Evolutionary conservation across 208 protist genomes (phyloP).

Genomic region (Leishmania braziliensis): DNA sequence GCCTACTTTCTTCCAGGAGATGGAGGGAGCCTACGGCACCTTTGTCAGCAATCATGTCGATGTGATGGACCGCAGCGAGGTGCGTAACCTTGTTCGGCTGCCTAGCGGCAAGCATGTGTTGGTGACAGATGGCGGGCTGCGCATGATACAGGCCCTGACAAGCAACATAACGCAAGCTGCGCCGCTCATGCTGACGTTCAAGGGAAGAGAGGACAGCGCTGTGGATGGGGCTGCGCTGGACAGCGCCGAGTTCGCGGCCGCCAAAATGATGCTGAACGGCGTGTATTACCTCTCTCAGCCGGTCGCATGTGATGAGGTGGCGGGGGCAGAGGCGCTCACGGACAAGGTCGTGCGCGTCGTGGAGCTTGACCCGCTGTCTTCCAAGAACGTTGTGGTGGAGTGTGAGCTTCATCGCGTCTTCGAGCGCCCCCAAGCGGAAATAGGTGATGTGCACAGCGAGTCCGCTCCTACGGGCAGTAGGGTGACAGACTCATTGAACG

Average conservation of each 20-base stretch:
- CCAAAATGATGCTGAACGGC: constrained; percentile 52
- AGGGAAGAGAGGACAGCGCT: not conserved
- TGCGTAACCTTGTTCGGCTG: constrained; percentile 84
- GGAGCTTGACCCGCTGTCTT: constrained; percentile 52
- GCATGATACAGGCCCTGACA: constrained; percentile 74
- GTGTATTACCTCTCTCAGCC: constrained; percentile 67
- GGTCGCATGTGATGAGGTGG: constrained; percentile 46
- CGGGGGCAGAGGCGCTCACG: constrained; percentile 30
- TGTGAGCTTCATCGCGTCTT: constrained; percentile 39
- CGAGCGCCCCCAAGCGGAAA: not conserved
- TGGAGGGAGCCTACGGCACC: constrained; percentile 81
- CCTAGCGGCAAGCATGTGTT: constrained; percentile 79
- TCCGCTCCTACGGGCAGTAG: not conserved
- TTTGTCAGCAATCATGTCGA: constrained; percentile 89
- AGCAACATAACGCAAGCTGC: constrained; percentile 35
- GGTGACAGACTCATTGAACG: not conserved
- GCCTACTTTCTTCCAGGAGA: constrained; percentile 46
- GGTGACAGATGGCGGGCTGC: constrained; percentile 82
- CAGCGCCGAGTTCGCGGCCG: constrained; percentile 46
- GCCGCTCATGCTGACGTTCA: constrained; percentile 32
- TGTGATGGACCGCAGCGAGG: constrained; percentile 80
- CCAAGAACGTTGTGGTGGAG: constrained; percentile 58
- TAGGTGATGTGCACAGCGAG: not conserved
- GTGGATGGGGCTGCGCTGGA: constrained; percentile 11
- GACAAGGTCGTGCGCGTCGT: constrained; percentile 74